phyloP scores from a whole-genome alignment of 495 filamentous ascomycete genomes.

The Niebla homalea region DNA sequence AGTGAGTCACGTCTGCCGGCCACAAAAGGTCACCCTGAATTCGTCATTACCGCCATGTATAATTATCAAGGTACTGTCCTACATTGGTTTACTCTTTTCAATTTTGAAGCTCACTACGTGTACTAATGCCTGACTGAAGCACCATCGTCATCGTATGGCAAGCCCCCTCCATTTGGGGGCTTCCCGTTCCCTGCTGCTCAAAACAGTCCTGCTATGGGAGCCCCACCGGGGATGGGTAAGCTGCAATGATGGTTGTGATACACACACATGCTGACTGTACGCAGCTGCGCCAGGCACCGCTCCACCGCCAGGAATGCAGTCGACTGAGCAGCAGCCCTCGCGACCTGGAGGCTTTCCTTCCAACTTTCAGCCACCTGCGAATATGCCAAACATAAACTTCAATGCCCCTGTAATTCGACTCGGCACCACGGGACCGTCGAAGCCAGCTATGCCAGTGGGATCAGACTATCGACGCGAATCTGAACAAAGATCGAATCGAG shows the following conservation, averaged over 20 bases:
- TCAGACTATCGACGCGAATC: conserved; percentile 29
- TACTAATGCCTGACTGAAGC: neutral
- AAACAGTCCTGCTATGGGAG: conserved; percentile 37
- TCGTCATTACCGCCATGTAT: conserved; percentile 41
- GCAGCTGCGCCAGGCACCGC: conserved; percentile 69
- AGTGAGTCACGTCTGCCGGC: neutral
- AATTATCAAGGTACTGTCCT: conserved; percentile 57
- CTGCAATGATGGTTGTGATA: conserved; percentile 5
- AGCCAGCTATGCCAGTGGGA: conserved; percentile 43
- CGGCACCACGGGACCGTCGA: conserved; percentile 54
- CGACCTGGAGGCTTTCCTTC: conserved; percentile 67
- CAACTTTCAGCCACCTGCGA: conserved; percentile 80
- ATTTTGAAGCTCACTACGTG: neutral
- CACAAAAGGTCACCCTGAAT: neutral
- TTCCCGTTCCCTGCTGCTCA: conserved; percentile 43
- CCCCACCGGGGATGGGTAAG: conserved; percentile 81
- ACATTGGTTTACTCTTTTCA: conserved; percentile 3
- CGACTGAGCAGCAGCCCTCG: conserved; percentile 49
- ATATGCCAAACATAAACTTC: conserved; percentile 97
- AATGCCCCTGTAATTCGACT: conserved; percentile 92
- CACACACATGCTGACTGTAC: conserved; percentile 29
- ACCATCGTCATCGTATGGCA: conserved; percentile 43
- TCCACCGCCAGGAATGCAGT: conserved; percentile 66
- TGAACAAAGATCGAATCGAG: conserved; percentile 40
- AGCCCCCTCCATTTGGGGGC: conserved; percentile 55